phyloP scores from a whole-genome alignment of 73 alveolate species.

The Halteria grandinella region DNA sequence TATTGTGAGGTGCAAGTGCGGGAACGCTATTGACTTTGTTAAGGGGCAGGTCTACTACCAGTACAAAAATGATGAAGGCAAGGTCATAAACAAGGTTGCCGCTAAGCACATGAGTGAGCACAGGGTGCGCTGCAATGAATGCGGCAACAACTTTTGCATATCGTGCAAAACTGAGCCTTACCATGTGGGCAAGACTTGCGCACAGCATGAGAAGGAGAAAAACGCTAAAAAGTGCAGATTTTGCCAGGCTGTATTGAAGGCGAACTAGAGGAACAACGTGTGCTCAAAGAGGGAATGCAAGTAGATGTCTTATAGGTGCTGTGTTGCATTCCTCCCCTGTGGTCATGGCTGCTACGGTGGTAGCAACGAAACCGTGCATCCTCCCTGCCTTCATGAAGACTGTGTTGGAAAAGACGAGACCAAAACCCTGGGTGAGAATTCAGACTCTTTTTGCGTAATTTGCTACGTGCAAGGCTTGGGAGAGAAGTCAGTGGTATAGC shows the following conservation, averaged over 20 bases:
- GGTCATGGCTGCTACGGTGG: slow-evolving; percentile 81
- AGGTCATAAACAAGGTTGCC: slow-evolving; percentile 54
- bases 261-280: slow-evolving; percentile 18
- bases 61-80: slow-evolving; percentile 60
- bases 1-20: slow-evolving; percentile 55
- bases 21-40: slow-evolving; percentile 44
- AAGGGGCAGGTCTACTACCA: slow-evolving; percentile 69
- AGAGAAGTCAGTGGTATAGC: slow-evolving; percentile 54
- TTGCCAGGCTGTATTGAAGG: slow-evolving; percentile 49
- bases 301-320: slow-evolving; percentile 38
- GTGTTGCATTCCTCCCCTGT: slow-evolving; percentile 70
- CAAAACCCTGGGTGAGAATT: slow-evolving; percentile 59
- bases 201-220: slow-evolving; percentile 53
- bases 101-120: slow-evolving; percentile 70
- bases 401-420: slow-evolving; percentile 55
- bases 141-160: slow-evolving; percentile 66
- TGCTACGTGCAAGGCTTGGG: slow-evolving; percentile 68
- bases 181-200: slow-evolving; percentile 77
- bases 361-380: slow-evolving; percentile 13
- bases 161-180: slow-evolving; percentile 71
- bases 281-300: slow-evolving; percentile 71
- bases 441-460: slow-evolving; percentile 60
- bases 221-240: slow-evolving; percentile 69
- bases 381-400: slow-evolving; percentile 75
- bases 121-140: slow-evolving; percentile 71